Evolutionary conservation across 2,329 filamentous ascomycete genomes (phyloP).

Genomic region (Purpureocillium takamizusanense): DNA sequence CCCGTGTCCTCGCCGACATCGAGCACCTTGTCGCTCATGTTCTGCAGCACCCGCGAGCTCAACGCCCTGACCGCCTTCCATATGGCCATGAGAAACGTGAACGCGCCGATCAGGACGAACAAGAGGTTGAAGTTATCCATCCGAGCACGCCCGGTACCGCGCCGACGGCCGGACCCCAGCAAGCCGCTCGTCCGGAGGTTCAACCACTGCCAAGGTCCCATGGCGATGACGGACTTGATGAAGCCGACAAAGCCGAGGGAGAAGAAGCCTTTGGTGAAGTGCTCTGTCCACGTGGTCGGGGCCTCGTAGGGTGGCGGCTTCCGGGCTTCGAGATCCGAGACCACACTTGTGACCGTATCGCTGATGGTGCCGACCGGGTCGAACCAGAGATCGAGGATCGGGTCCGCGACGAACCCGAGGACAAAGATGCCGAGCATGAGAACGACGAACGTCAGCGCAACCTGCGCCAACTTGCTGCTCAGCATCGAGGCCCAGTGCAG

Average conservation of each 20-base stretch:
- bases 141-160: constrained; percentile 65
- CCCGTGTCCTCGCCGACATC: constrained; percentile 61
- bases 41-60: constrained; percentile 64
- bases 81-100: constrained; percentile 73
- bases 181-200: constrained; percentile 57
- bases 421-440: constrained; percentile 66
- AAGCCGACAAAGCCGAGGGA: constrained; percentile 82
- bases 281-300: constrained; percentile 61
- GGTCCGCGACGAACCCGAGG: constrained; percentile 86
- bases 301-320: constrained; percentile 34
- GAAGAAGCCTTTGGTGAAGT: constrained; percentile 85
- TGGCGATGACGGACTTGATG: constrained; percentile 65
- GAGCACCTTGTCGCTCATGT: constrained; percentile 69
- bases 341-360: constrained; percentile 38
- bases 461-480: constrained; percentile 57
- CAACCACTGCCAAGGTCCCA: constrained; percentile 71
- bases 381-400: constrained; percentile 80
- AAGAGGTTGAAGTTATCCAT: constrained; percentile 71
- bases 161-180: constrained; percentile 39
- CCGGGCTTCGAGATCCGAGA: constrained; percentile 29
- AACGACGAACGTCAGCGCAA: constrained; percentile 62
- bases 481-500: constrained; percentile 66
- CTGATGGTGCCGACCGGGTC: constrained; percentile 61
- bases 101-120: constrained; percentile 69
- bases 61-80: constrained; percentile 74